These are phyloP conservation scores for Gonapodya prolifera DNA, from an alignment of 192 early-diverging fungal species.

Conservation along the genomic window DNA sequence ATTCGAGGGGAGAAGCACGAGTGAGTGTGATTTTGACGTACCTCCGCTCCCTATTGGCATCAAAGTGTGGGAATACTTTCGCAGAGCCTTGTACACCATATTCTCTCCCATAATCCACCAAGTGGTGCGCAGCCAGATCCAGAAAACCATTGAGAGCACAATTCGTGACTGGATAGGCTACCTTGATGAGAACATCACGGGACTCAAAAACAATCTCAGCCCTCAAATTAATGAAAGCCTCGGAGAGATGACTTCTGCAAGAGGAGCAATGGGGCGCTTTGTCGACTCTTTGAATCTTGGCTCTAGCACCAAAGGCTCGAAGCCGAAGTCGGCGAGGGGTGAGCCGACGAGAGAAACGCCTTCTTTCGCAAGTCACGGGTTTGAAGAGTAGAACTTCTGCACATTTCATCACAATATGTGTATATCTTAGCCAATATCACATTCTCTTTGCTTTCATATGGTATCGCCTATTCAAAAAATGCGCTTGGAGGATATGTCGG, in stretches of 20 bases:
- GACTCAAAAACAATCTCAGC: not conserved
- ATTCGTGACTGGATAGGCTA: not conserved
- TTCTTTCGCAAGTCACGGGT: too few species aligned
- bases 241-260: not conserved
- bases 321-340: not conserved
- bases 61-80: not conserved
- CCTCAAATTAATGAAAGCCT: not conserved
- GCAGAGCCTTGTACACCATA: slow-evolving; percentile 20
- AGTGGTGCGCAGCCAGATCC: slow-evolving; percentile 10
- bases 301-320: not conserved
- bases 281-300: not conserved
- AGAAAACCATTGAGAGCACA: slow-evolving; percentile 10
- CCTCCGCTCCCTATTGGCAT: not conserved
- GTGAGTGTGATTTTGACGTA: slow-evolving; percentile 11
- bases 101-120: slow-evolving; percentile 18
- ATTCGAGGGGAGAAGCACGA: slow-evolving; percentile 31
- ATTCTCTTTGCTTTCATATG: too few species aligned
- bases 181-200: not conserved
- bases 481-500: not conserved
- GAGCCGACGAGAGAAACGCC: not conserved
- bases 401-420: too few species aligned
- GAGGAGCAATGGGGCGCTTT: not conserved
- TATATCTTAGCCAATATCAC: too few species aligned
- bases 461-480: not conserved
- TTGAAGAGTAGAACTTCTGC: too few species aligned